Percentiles rank a stretch among this genome's conserved stretches.
Evolutionary conservation across 129 eudicot species (phyloP).

Genomic region (Silybum marianum): DNA sequence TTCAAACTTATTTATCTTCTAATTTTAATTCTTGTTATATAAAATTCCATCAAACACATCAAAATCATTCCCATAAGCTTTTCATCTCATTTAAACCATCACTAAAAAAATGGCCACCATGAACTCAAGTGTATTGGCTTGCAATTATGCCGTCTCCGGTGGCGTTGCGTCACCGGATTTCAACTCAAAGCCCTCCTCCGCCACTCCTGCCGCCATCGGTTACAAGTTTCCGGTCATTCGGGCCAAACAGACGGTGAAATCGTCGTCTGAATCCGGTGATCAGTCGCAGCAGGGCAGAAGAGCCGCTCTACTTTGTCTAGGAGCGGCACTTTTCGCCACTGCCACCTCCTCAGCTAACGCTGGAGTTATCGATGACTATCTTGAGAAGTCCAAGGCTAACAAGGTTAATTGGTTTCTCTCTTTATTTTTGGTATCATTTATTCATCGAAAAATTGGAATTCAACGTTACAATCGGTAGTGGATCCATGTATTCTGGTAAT

Average conservation of each 20-base stretch:
- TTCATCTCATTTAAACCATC: neutral
- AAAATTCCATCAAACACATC: conserved; percentile 18
- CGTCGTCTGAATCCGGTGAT: conserved; percentile 20
- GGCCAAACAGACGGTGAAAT: conserved; percentile 43
- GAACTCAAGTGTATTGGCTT: conserved; percentile 83
- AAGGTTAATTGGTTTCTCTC: conserved; percentile 51
- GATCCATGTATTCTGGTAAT: neutral
- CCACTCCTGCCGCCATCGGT: conserved; percentile 25
- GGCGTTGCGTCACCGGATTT: conserved; percentile 53
- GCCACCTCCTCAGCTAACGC: conserved; percentile 75
- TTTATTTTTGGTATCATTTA: neutral
- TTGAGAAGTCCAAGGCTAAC: conserved; percentile 89
- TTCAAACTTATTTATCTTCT: neutral
- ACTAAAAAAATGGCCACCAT: conserved; percentile 64
- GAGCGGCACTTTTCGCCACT: conserved; percentile 77
- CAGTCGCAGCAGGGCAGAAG: conserved; percentile 61
- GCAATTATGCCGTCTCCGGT: conserved; percentile 66
- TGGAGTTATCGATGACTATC: conserved; percentile 73
- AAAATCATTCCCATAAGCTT: conserved; percentile 15
- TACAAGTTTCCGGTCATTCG: conserved; percentile 68
- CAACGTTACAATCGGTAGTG: neutral
- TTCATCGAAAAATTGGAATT: neutral
- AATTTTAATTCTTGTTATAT: conserved; percentile 1
- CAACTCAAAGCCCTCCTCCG: conserved; percentile 55
- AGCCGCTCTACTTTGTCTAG: conserved; percentile 70